Base-by-base conservation (phyloP, 2,329 filamentous ascomycete genomes). In the Curvularia hawaiiensis region DNA sequence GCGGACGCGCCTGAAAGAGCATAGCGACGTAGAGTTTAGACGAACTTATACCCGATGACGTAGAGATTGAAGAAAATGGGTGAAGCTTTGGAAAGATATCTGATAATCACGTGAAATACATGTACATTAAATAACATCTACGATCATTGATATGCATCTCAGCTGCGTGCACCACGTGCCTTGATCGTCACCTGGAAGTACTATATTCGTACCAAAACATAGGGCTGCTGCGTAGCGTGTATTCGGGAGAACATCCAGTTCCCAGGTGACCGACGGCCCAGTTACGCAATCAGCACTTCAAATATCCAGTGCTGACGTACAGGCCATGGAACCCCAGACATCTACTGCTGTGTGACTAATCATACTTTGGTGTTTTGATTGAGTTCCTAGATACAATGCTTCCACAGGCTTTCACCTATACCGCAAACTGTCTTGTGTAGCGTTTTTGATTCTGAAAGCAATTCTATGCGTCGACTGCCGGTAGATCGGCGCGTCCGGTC, bases 1-100 rank as follows among this genome's bases (percentile, higher is more conserved):
- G 26, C 60, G 64, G 18, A 60, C 62, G 9, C 69, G 65, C 7
- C 52, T 73, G 31, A 71, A 71, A 28, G 66, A 70, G 33, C 65
- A 63, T 28, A 52, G 65, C 18, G 64, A 66, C 66, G 51, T 68
- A 67, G 48, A 66, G 63, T 33, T 63, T 65, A 33, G 62, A 68
- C 18, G 41, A 9, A 44, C 41, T n/a, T 44, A 44, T 44, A 44
- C 41, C 2, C 41, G 41, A 3, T 44, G 41, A 44, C 14, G 24
- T 1, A 44, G 60, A 59, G 35, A 57, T 54, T 31, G 51, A 40
- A 22, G 50, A 49, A 28, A 31, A 50, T 7, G 33, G 39, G 22
- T 24, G 30, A 35, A 47, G 18, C 26, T 56, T 39, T 31, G 54
- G 31, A 41, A 50, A 54, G 16, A 47, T 41, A 48, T 35, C 12